phyloP scores from a whole-genome alignment of 2,329 filamentous ascomycete species.

The Dothiorella sarmentorum region DNA sequence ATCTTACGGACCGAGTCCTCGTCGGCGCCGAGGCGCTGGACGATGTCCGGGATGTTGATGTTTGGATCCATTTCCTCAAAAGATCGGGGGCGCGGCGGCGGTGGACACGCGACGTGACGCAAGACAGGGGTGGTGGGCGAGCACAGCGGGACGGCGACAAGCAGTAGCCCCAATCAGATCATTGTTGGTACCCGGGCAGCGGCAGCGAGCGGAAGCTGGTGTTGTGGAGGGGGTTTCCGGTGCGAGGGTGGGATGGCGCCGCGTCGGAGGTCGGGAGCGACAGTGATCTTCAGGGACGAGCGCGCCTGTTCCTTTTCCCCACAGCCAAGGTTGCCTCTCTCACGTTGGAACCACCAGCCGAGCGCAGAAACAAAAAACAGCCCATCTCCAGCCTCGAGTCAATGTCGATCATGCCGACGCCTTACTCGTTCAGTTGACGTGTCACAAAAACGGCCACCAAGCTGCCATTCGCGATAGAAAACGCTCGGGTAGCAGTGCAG shows the following conservation, averaged over 20 bases:
- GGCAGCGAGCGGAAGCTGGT: neutral
- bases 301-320: neutral
- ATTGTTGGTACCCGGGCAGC: constrained; percentile 2
- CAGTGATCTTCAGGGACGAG: constrained; percentile 13
- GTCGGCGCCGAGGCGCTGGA: constrained; percentile 57
- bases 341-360: neutral
- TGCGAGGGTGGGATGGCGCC: neutral
- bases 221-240: neutral
- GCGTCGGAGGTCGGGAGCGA: neutral
- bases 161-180: constrained; percentile 6
- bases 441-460: neutral
- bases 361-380: neutral
- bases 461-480: neutral
- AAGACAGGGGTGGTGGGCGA: constrained; percentile 4
- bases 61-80: constrained; percentile 49
- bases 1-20: constrained; percentile 95
- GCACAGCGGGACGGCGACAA: neutral
- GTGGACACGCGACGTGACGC: constrained; percentile 10
- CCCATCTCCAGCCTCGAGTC: no score
- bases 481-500: neutral
- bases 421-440: neutral
- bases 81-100: neutral
- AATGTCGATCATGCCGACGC: no score
- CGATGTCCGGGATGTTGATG: constrained; percentile 55
- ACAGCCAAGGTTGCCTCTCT: neutral